These are phyloP conservation scores for Solanum hybrid DNA, from an alignment of 305 asterid species.

Conservation along the genomic window DNA sequence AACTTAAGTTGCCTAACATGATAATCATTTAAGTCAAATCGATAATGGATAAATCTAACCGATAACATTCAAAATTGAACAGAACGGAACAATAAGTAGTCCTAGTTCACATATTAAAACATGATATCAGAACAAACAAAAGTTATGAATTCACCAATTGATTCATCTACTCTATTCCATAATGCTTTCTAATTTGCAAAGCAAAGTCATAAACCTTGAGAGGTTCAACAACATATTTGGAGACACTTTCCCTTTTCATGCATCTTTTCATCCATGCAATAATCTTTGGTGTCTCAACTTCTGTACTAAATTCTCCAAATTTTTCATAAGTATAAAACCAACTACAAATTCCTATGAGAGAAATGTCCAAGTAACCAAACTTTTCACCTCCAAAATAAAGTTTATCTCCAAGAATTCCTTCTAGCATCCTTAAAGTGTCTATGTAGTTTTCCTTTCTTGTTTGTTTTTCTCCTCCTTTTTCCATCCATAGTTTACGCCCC, in stretches of 20 bases:
- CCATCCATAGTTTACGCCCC: slow-evolving; percentile 27
- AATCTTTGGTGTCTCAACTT: slow-evolving; percentile 26
- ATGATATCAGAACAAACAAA: neutral
- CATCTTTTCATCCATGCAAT: slow-evolving; percentile 37
- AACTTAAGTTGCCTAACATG: neutral
- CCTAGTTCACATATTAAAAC: neutral
- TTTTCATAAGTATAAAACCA: slow-evolving; percentile 38
- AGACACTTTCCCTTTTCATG: slow-evolving; percentile 30
- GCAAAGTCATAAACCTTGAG: slow-evolving; percentile 22
- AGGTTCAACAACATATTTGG: slow-evolving; percentile 33
- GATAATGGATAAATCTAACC: neutral
- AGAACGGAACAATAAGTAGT: accelerated
- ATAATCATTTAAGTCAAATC: neutral
- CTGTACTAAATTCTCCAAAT: slow-evolving; percentile 24
- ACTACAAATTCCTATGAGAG: slow-evolving; percentile 22
- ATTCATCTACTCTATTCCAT: neutral
- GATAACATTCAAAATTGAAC: neutral
- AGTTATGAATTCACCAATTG: too few relatives aligned
- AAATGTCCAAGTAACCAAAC: slow-evolving; percentile 33
- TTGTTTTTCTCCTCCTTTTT: slow-evolving; percentile 32
- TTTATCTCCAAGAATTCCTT: slow-evolving; percentile 26
- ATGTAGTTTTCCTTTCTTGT: slow-evolving; percentile 19
- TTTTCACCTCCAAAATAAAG: slow-evolving; percentile 36
- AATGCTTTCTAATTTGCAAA: slow-evolving; percentile 9
- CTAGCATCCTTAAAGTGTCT: slow-evolving; percentile 15